Percentiles rank a stretch among this genome's conserved stretches.
These are phyloP conservation scores for Linum trigynum DNA, from an alignment of 345 rosid genomes.

Conservation along the genomic window DNA sequence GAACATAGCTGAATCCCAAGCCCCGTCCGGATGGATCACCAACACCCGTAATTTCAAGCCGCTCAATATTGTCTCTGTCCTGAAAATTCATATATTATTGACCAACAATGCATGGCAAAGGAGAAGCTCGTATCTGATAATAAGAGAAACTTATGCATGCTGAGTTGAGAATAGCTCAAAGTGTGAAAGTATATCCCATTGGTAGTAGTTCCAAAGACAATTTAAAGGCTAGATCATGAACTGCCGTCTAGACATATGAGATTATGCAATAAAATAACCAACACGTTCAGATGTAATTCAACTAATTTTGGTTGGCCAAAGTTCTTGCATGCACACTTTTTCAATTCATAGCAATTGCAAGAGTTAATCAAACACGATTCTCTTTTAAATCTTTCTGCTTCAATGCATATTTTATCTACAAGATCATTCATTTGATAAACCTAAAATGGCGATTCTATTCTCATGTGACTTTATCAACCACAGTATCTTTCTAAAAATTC, in stretches of 20 bases:
- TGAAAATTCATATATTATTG: constrained; percentile 21
- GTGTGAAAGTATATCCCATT: background rate
- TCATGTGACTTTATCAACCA: no score
- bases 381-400: no score
- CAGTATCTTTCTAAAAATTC: no score
- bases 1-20: constrained; percentile 93
- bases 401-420: no score
- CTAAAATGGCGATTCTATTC: no score
- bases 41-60: constrained; percentile 96
- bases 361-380: no score
- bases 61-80: constrained; percentile 96
- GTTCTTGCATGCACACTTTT: no score
- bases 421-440: no score
- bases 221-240: background rate
- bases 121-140: background rate
- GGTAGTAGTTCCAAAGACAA: no score
- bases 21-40: constrained; percentile 99
- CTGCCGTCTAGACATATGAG: background rate
- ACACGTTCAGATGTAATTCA: no score
- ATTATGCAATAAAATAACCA: background rate
- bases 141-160: background rate
- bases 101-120: background rate
- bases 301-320: no score
- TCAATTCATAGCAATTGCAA: no score
- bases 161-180: background rate